Conservation (phyloP, 2,329 filamentous ascomycete species). For the Botrytis hyacinthi region DNA sequence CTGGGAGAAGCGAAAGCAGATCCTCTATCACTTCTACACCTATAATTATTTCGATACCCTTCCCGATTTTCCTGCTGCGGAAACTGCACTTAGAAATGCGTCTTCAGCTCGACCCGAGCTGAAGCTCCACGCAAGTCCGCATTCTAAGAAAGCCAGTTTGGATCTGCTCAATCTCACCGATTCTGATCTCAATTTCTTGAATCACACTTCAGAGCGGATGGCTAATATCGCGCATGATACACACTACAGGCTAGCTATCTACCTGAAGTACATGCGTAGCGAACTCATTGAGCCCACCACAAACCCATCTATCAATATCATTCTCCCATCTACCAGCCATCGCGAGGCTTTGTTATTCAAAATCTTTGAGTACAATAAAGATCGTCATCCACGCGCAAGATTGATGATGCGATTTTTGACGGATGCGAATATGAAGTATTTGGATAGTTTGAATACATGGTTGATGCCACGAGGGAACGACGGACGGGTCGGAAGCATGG, state of each 20-base stretch:
- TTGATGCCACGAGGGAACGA: not conserved
- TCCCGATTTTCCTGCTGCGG: not conserved
- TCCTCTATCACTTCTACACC: slow-evolving; percentile 4
- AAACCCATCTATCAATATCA: not conserved
- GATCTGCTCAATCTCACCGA: slow-evolving; percentile 1
- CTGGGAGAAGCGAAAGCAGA: not conserved
- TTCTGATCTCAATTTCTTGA: not conserved
- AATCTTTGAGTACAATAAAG: not conserved
- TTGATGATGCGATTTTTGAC: not conserved
- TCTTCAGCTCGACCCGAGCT: not conserved
- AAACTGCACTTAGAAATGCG: not conserved
- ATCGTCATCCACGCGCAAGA: not conserved
- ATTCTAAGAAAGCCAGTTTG: not conserved
- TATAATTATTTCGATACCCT: slow-evolving; percentile 3
- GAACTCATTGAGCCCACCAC: not conserved
- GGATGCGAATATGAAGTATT: not conserved
- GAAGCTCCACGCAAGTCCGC: not conserved
- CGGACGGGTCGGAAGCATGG: not conserved
- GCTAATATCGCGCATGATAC: not conserved
- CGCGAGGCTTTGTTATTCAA: not conserved
- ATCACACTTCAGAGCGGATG: not conserved
- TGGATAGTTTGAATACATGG: not conserved
- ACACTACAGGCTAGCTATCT: not conserved
- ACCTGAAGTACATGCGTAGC: not conserved
- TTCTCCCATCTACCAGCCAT: not conserved